These are phyloP conservation scores for Peniophora sp. DNA, from an alignment of 1,284 basidiomycete genomes.

Conservation along the genomic window DNA sequence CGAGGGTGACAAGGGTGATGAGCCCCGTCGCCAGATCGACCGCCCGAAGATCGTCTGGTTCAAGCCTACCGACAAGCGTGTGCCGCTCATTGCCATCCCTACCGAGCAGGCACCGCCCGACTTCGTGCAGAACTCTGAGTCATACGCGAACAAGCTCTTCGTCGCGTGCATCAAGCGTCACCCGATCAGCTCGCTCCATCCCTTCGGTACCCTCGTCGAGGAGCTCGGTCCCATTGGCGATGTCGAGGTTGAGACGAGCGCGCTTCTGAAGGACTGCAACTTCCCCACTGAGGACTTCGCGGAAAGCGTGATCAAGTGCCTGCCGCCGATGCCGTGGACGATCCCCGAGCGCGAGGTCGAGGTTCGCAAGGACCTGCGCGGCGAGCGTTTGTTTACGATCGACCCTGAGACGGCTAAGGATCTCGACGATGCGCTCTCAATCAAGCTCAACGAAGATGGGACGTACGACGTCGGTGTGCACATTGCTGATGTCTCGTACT, in stretches of 20 bases:
- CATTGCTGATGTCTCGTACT: conserved; percentile 93
- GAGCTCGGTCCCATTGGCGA: conserved; percentile 98
- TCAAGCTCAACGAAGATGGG: conserved; percentile 85
- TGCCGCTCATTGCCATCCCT: conserved; percentile 98
- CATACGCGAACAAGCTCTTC: conserved; percentile 87
- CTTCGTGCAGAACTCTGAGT: conserved; percentile 92
- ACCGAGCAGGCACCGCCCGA: conserved; percentile 96
- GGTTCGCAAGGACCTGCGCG: conserved; percentile 80
- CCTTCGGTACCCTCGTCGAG: conserved; percentile 97
- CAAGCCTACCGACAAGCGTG: conserved; percentile 98
- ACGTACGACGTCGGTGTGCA: conserved; percentile 91
- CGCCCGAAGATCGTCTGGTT: conserved; percentile 99
- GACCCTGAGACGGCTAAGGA: conserved; percentile 89
- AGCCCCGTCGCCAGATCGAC: conserved; percentile 73
- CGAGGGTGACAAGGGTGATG: conserved; percentile 84
- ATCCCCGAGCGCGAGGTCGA: conserved; percentile 91
- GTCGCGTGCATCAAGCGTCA: conserved; percentile 98
- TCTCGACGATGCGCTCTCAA: conserved; percentile 89
- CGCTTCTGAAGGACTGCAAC: conserved; percentile 96
- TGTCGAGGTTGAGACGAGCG: conserved; percentile 95
- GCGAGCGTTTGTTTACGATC: conserved; percentile 86
- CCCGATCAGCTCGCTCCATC: conserved; percentile 93
- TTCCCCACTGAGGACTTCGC: conserved; percentile 93
- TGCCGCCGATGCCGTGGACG: conserved; percentile 62
- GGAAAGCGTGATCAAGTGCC: conserved; percentile 90